phyloP scores from a whole-genome alignment of 1,139 yeast genomes.

The Suhomyces kunorum region DNA sequence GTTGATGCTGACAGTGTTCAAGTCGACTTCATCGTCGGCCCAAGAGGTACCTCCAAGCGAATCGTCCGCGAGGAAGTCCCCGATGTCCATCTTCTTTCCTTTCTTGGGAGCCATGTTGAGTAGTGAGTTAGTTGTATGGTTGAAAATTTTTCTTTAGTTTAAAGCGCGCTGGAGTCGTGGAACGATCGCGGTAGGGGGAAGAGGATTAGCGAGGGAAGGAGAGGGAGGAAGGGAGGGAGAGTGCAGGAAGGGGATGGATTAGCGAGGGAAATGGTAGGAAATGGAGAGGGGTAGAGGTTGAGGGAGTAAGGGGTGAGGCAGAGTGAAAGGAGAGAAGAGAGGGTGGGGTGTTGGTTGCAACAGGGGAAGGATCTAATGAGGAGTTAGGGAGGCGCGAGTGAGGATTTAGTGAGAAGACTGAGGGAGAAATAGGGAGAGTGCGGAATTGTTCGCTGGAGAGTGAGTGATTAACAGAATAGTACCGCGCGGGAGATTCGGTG shows the following conservation, averaged over 20 bases:
- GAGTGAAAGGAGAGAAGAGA: neutral
- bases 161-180: neutral
- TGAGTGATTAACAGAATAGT: too few relatives aligned
- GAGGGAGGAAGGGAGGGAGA: neutral
- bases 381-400: neutral
- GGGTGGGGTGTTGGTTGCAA: too few relatives aligned
- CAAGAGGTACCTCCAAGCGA: conserved; percentile 42
- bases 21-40: conserved; percentile 34
- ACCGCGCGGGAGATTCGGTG: neutral
- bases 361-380: neutral
- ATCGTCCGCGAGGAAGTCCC: conserved; percentile 52
- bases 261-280: neutral
- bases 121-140: conserved; percentile 1
- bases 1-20: conserved; percentile 26
- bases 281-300: too few relatives aligned
- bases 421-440: neutral
- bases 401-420: neutral
- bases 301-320: too few relatives aligned
- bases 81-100: conserved; percentile 52
- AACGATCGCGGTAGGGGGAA: neutral
- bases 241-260: neutral
- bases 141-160: conserved; percentile 8
- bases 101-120: conserved; percentile 37
- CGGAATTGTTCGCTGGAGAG: too few relatives aligned
- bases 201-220: neutral